Base-by-base conservation (phyloP, 208 protist genomes). In the Crithidia mellificae region DNA sequence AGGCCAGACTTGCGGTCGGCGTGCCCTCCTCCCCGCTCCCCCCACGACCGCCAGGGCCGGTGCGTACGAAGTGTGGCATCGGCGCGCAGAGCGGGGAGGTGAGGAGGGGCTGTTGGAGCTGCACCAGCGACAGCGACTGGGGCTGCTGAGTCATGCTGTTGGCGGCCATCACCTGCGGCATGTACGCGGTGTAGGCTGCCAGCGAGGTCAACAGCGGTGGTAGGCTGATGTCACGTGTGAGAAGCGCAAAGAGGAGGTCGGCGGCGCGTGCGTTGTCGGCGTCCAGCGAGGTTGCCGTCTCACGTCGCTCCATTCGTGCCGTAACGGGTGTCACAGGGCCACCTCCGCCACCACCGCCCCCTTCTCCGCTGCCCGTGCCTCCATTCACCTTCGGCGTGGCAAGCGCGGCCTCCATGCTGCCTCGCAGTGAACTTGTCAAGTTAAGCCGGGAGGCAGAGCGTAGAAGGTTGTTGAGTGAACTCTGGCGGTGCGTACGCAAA, bases 221-320 rank as follows among this genome's bases (percentile, higher is more conserved):
- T 25, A 76, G 63, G 9, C 2, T 25, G 38, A 76, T 14, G 15
- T 59, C 62, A n/a, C 55, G 58, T 0, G 70, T 53, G 17, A 76
- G 36, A 8, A 63, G 24, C 0, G 46, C n/a, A 27, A 53, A 76
- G 6, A 67, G 6, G 15, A n/a, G 6, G 38, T 29, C 17, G 17
- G 44, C 32, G 1, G 11, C 43, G 9, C 44, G 29, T 3, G 59
- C 22, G 6, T 9, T 27, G n/a, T 68, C 51, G 0, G 12, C 29
- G 32, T 30, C 44, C 43, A n/a, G 30, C 19, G 34, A 0, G 44
- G 12, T 20, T 0, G 6, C 67, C 32, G 5, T 50, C 29, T 51
- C 67, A 20, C 8, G 15, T 12, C 32, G 50, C 44, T 34, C 24
- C 41, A n/a, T 15, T 15, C 15, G 12, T 5, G 8, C 41, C 17